Conservation (phyloP, 2,329 filamentous ascomycete species). For the Aspergillus ochraceus region DNA sequence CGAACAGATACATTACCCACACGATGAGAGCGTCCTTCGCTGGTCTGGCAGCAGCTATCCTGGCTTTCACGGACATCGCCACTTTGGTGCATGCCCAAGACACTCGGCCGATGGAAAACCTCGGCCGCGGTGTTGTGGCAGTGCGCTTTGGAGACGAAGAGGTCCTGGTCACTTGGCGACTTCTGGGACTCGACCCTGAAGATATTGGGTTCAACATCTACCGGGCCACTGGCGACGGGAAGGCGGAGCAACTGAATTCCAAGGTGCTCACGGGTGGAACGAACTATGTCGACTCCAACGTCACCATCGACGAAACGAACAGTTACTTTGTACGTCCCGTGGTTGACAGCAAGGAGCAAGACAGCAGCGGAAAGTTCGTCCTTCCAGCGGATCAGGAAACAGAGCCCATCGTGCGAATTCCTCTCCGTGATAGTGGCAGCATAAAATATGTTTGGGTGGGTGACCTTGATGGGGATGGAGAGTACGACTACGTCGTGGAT, state of each 20-base stretch:
- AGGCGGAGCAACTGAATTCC: not conserved
- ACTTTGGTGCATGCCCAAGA: too few relatives aligned
- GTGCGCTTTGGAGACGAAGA: not conserved
- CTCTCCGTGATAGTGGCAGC: not conserved
- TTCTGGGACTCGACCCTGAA: slow-evolving; percentile 3
- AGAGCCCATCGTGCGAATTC: slow-evolving; percentile 3
- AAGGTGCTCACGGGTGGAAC: not conserved
- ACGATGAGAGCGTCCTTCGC: too few relatives aligned
- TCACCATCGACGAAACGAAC: not conserved
- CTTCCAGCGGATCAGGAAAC: not conserved
- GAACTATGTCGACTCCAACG: slow-evolving; percentile 4
- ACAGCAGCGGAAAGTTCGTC: not conserved
- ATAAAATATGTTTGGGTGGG: slow-evolving; percentile 8
- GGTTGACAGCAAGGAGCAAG: not conserved
- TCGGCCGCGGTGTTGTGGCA: slow-evolving; percentile 6
- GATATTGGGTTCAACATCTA: slow-evolving; percentile 9
- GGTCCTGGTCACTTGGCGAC: slow-evolving; percentile 1
- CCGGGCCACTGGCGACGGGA: not conserved
- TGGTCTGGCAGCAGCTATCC: too few relatives aligned
- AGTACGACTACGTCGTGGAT: slow-evolving; percentile 9
- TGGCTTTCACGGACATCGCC: too few relatives aligned
- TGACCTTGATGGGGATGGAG: slow-evolving; percentile 8
- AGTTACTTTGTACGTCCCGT: slow-evolving; percentile 4
- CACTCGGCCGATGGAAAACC: slow-evolving; percentile 4
- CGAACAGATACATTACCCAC: too few relatives aligned